Evolutionary conservation across 768 basidiomycete species (phyloP), one percentile per base, ranked within the genome.

Genomic region (Termitomyces sp.): DNA sequence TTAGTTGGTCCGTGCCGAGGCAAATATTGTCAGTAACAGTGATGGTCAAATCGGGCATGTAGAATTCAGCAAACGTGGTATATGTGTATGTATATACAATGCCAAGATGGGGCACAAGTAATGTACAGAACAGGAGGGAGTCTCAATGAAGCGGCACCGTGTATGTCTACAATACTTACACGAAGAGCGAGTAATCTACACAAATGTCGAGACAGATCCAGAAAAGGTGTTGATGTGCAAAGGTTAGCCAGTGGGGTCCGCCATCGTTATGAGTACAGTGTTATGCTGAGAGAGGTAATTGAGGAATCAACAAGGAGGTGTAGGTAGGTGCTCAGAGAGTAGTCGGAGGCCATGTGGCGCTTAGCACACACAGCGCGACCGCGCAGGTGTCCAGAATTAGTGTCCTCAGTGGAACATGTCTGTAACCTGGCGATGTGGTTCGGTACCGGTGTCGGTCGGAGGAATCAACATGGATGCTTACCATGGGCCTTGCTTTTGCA

Each of bases 381-480:
- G 43, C 62, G 31, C 37, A 60, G 59, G 56, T 65, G 32, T 60
- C 61, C 64, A 60, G 47, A 58, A 51, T 51, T 56, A 52, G 64
- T 15, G 31, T 60, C 46, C 64, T 62, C 51, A 11, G 42, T 34
- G 29, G 56, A 58, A 54, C 45, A 29, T 37, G 14, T 52, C 57
- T 60, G 57, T 56, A 48, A 59, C 43, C 62, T 59, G 34, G 32
- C 43, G 20, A 7, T 56, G 2, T 51, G 42, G 57, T 55, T 64
- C 57, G 61, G 58, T 48, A 15, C 59, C 63, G 32, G 47, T 29
- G 46, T 45, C 20, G 17, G 31, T 32, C 46, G 34, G 25, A 4
- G 34, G 29, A 50, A 32, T 54, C 15, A 38, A 57, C 11, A 50
- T 32, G 20, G 11, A 3, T 51, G 43, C 64, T 55, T 57, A 65